phyloP scores from a whole-genome alignment of 164 flowering plant species.

The Berberis thunbergii region DNA sequence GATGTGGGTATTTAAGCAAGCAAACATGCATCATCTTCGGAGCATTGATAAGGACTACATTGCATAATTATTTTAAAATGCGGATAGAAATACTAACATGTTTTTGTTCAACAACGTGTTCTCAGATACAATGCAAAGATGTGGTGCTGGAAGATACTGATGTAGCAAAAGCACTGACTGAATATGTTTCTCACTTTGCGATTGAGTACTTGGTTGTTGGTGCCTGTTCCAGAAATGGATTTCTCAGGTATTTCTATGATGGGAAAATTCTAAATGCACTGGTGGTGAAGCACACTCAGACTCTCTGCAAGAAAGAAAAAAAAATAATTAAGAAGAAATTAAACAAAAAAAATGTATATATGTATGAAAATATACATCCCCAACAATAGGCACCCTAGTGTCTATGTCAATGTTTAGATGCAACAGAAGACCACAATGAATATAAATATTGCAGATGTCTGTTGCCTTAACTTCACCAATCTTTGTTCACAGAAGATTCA shows the following conservation, averaged over 20 bases:
- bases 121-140: constrained; percentile 56
- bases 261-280: too few relatives aligned
- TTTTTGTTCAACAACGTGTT: background rate
- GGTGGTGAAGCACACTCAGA: too few relatives aligned
- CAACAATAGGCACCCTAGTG: too few relatives aligned
- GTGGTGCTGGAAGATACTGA: constrained; percentile 47
- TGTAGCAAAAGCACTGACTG: constrained; percentile 50
- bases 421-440: background rate
- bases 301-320: background rate
- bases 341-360: background rate
- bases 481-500: constrained; percentile 39
- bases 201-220: constrained; percentile 60
- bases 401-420: too few relatives aligned
- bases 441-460: background rate
- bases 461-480: background rate
- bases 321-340: background rate
- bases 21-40: background rate
- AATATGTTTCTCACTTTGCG: constrained; percentile 42
- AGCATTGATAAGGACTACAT: background rate
- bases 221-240: constrained; percentile 36
- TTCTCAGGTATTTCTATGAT: constrained; percentile 32
- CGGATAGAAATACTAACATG: background rate
- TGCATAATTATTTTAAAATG: background rate
- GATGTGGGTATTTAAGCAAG: constrained; percentile 32
- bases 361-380: too few relatives aligned